A percentile compares a stretch with the other conserved stretches of the same genome.
Evolutionary conservation across 2,329 filamentous ascomycete genomes (phyloP).

Genomic region (Alternaria solani): DNA sequence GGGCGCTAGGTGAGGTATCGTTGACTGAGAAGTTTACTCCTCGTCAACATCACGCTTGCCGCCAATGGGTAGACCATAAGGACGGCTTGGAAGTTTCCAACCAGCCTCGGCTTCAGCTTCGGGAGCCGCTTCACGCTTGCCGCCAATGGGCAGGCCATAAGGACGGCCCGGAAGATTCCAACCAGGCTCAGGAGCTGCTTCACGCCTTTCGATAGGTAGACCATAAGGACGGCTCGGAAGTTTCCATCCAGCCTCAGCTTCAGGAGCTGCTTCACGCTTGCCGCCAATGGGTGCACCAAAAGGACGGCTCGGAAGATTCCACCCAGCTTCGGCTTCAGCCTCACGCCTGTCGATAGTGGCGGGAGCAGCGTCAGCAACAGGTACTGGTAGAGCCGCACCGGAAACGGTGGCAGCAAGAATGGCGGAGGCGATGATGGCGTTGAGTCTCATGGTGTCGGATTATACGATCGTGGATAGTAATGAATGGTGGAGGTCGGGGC

Average conservation of each 20-base stretch:
- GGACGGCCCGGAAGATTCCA: slow-evolving; percentile 6
- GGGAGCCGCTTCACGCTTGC: slow-evolving; percentile 47
- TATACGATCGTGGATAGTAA: slow-evolving; percentile 25
- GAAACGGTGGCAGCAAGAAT: slow-evolving; percentile 54
- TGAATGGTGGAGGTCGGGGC: slow-evolving; percentile 21
- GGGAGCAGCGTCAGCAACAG: slow-evolving; percentile 15
- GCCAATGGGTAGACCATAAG: slow-evolving; percentile 1
- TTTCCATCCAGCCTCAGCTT: too few relatives aligned
- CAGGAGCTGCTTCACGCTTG: too few relatives aligned
- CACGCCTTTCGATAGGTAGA: slow-evolving; percentile 39
- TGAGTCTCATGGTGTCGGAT: slow-evolving; percentile 58
- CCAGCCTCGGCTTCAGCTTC: slow-evolving; percentile 29
- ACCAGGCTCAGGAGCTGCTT: slow-evolving; percentile 39
- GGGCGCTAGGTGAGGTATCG: not conserved
- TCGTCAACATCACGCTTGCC: slow-evolving; percentile 34
- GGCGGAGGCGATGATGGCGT: slow-evolving; percentile 52
- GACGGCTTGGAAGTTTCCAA: slow-evolving; percentile 2
- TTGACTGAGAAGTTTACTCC: slow-evolving; percentile 5
- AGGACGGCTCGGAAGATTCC: not conserved
- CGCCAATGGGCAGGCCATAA: slow-evolving; percentile 25
- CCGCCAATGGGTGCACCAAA: too few relatives aligned
- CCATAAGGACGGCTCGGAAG: slow-evolving; percentile 19
- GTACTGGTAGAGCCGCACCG: slow-evolving; percentile 52
- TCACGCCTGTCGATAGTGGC: slow-evolving; percentile 11
- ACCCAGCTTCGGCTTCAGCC: slow-evolving; percentile 8